Base-by-base conservation (phyloP, 140 eudicot genomes). In the Cichorium intybus region DNA sequence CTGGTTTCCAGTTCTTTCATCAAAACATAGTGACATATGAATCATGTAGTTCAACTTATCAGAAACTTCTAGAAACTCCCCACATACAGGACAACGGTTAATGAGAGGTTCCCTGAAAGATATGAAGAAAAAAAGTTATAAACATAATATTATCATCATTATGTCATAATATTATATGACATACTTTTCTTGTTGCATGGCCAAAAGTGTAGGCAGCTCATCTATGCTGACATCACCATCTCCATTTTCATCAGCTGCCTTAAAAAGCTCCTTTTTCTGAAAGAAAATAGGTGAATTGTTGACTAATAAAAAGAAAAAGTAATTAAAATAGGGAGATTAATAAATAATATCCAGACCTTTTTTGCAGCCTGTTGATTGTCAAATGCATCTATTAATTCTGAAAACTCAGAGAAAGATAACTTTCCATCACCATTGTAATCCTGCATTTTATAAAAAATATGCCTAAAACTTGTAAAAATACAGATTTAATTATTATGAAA, bases 1-100 rank as follows among this genome's bases (percentile, higher is more conserved):
- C 79, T 88, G 95, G 79, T 80, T 88, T 56, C 99, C 99, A 50
- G 99, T 92, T 35, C 99, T 97, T 77, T 92, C 99, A 81, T 92
- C 95, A 57, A 92, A 88, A 71, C 99, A 92, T 37, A 92, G 66
- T 55, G 99, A 83, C 89, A 92, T 76, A 74, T 92, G 99, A 64
- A 92, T 81, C 90, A 92, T 78, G 12, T 71, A 69, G 56, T 87
- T 84, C 62, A 92, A 62, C 81, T 62, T 69, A 68, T 92, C 89
- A 8, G 97, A 81, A 52, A 80, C 80, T 37, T 80, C 78, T 66
- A 92, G 83, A 73, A 71, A 55, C 79, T 92, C 99, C 24, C 99
- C 97, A 61, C 99, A 92, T 60, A 92, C 96, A 64, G 99, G 99
- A 66, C 97, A 92, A 31, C 80, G 73, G 46, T 81, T 88, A 56